Conservation (phyloP, 176 grass and related monocot species). For the Aegilops umbellulata region DNA sequence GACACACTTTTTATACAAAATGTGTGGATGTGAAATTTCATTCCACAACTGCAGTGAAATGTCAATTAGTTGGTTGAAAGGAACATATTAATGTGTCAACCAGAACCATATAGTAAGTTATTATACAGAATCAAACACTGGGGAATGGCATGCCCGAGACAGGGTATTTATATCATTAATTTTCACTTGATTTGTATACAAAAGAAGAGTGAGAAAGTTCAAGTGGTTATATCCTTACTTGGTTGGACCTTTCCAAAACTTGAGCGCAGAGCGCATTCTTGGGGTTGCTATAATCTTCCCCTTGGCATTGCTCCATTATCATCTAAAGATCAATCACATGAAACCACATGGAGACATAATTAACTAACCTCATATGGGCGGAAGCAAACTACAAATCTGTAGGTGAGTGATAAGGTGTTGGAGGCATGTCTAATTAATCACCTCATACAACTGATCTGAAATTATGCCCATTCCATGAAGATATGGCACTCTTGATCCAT, state of each 20-base stretch:
- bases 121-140: background rate
- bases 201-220: background rate
- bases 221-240: constrained; percentile 27
- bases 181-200: background rate
- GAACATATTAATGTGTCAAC: background rate
- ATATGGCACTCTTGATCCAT: constrained; percentile 26
- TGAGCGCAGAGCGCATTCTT: constrained; percentile 26
- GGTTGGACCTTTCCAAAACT: background rate
- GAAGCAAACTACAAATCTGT: background rate
- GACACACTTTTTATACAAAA: constrained; percentile 44
- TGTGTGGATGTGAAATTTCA: background rate
- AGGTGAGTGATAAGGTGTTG: background rate
- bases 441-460: constrained; percentile 57
- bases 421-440: background rate
- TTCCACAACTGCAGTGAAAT: constrained; percentile 11
- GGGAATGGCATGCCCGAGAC: background rate
- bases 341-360: background rate
- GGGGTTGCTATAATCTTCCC: constrained; percentile 31
- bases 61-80: background rate
- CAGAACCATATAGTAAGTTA: background rate
- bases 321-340: background rate
- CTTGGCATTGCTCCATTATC: constrained; percentile 34
- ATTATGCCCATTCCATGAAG: constrained; percentile 54
- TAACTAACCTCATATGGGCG: background rate
- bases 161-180: background rate